Base-by-base conservation (phyloP, 805 yeast genomes). In the Zygotorulaspora danielsina region DNA sequence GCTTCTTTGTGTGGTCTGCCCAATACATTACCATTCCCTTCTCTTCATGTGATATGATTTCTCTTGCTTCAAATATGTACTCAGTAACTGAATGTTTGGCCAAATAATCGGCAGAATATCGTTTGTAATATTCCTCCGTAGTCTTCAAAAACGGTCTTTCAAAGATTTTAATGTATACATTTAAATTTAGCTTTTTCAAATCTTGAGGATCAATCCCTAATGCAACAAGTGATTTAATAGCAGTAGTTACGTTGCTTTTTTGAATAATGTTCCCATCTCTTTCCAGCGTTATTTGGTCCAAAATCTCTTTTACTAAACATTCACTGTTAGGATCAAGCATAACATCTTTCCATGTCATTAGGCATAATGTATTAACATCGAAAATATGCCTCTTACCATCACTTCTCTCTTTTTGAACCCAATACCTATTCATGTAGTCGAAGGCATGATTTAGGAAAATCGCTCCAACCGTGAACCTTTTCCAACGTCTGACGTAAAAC, bases 391-490 rank as follows among this genome's bases (percentile, higher is more conserved):
- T 75, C 54, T 86, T 78, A 12, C 97, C 97, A 59, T 90, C 97
- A 30, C 87, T 83, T 56, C 97, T 75, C 64, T 90, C 97, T 57
- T 94, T 89, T 52, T 84, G 84, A 31, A 94, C 96, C 98, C 98
- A 93, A 65, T 90, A 93, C 46, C 97, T 76, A 64, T 93, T 93
- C 76, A 93, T 79, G 64, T 93, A 93, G 61, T 90, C 96, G 55
- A 93, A 85, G 5, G 94, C 89, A 59, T 94, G 93, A 61, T 87
- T 88, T 60, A 93, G 66, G 63, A 86, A 84, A 11, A 88, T 84
- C 1, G 97, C 95, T 19, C 97, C 97, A 38, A 86, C 79, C 16
- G 94, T 78, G 60, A 75, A 93, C 44, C 97, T 75, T 47, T 79
- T 79, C 96, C 97, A 94, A 49, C 82, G 78, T 55, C 79, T 72